These are phyloP conservation scores for Tricholoma matsutake DNA, from an alignment of 768 basidiomycete genomes.

Conservation along the genomic window DNA sequence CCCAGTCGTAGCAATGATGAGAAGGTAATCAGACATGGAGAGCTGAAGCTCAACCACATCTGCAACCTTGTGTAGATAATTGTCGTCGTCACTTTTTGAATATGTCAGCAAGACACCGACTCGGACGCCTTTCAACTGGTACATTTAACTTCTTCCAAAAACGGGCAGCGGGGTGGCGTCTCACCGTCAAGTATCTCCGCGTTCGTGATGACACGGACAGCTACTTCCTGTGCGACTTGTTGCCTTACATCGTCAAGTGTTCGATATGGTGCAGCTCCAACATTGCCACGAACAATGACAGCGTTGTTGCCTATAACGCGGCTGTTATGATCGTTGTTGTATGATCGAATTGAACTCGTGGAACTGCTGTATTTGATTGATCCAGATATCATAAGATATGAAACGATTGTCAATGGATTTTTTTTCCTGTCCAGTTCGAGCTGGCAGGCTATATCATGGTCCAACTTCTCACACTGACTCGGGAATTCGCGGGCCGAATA, in stretches of 20 bases:
- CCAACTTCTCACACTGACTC: too few species aligned
- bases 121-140: conserved; percentile 35
- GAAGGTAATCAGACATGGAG: conserved; percentile 43
- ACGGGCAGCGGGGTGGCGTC: background rate
- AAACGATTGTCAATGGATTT: background rate
- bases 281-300: background rate
- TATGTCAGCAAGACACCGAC: conserved; percentile 61
- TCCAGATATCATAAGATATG: conserved; percentile 9
- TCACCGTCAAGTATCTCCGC: conserved; percentile 47
- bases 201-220: conserved; percentile 49
- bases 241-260: conserved; percentile 60
- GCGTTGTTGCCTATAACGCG: background rate
- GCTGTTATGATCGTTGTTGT: background rate
- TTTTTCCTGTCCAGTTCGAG: background rate
- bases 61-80: conserved; percentile 57
- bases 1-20: conserved; percentile 52
- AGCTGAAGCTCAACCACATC: conserved; percentile 41
- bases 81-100: conserved; percentile 52
- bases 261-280: conserved; percentile 25
- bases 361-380: conserved; percentile 8
- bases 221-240: conserved; percentile 57
- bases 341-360: background rate
- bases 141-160: background rate
- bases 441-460: background rate
- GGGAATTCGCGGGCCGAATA: too few species aligned